Evolutionary conservation across 176 grass and related monocot species (phyloP).

Genomic region (Triticum monococcum): DNA sequence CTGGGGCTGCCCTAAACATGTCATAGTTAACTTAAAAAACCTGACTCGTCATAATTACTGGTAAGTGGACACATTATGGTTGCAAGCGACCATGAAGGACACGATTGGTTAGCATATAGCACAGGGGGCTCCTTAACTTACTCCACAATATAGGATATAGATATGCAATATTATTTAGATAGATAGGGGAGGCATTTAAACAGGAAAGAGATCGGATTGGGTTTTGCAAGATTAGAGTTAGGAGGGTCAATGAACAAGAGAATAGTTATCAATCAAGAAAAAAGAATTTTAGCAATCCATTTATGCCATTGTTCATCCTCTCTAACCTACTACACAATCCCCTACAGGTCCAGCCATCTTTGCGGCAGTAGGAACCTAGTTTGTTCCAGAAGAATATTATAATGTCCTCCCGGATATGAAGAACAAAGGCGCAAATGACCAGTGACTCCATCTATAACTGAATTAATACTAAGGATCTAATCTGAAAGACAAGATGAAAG

Average conservation of each 20-base stretch:
- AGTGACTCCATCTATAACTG: not conserved
- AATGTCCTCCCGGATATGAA: conserved; percentile 1
- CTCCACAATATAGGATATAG: not conserved
- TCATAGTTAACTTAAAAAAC: not conserved
- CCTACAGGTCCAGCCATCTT: not conserved
- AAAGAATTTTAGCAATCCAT: not conserved
- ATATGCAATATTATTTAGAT: not conserved
- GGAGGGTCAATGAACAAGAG: not conserved
- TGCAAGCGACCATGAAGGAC: not conserved
- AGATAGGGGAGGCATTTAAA: not conserved
- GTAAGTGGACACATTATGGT: not conserved
- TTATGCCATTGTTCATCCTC: not conserved
- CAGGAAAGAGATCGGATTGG: not conserved
- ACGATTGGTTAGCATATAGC: not conserved
- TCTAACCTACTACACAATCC: not conserved
- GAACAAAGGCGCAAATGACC: not conserved
- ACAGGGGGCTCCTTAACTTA: not conserved
- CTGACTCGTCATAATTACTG: not conserved
- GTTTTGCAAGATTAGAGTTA: not conserved
- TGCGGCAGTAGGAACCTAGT: not conserved
- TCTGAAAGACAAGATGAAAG: not conserved
- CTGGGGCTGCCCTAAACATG: too few relatives aligned
- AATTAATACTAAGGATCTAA: not conserved
- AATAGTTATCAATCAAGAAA: not conserved
- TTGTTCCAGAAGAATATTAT: not conserved